Conservation (phyloP, 257 asterid genomes). For the Fraxinus anomala region DNA sequence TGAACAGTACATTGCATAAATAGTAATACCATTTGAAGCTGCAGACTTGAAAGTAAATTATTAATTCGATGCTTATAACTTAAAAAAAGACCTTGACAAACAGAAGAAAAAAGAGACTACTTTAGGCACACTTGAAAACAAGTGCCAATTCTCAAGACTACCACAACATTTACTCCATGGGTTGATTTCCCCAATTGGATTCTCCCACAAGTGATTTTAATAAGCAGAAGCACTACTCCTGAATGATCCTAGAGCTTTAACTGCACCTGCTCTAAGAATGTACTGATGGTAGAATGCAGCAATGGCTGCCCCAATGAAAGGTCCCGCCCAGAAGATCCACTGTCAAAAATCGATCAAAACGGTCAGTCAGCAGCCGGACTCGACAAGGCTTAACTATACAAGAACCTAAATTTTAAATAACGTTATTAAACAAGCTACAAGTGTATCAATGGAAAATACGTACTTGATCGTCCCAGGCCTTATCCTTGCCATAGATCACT, state of each 20-base stretch:
- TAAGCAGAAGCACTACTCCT: slow-evolving; percentile 19
- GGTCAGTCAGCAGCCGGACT: no score
- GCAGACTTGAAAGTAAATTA: background rate
- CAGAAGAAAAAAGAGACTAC: background rate
- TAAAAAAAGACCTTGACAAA: no score
- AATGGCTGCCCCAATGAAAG: slow-evolving; percentile 19
- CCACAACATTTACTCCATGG: background rate
- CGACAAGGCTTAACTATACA: background rate
- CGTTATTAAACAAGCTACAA: no score
- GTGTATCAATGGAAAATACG: no score
- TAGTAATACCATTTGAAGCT: background rate
- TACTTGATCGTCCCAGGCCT: slow-evolving; percentile 50
- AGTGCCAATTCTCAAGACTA: background rate
- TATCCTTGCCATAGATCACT: slow-evolving; percentile 36
- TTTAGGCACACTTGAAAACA: background rate
- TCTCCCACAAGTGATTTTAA: background rate
- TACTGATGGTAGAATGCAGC: slow-evolving; percentile 24
- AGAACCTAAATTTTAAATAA: background rate
- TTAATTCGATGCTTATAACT: background rate
- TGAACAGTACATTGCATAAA: no score
- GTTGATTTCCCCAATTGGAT: background rate
- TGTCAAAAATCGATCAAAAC: background rate
- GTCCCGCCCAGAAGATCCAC: slow-evolving; percentile 26
- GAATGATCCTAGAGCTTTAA: slow-evolving; percentile 23
- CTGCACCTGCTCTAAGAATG: slow-evolving; percentile 17